Percentiles rank a stretch among this genome's conserved stretches.
Conservation (phyloP, 176 grass and related monocot genomes). For the Carex scoparia region DNA sequence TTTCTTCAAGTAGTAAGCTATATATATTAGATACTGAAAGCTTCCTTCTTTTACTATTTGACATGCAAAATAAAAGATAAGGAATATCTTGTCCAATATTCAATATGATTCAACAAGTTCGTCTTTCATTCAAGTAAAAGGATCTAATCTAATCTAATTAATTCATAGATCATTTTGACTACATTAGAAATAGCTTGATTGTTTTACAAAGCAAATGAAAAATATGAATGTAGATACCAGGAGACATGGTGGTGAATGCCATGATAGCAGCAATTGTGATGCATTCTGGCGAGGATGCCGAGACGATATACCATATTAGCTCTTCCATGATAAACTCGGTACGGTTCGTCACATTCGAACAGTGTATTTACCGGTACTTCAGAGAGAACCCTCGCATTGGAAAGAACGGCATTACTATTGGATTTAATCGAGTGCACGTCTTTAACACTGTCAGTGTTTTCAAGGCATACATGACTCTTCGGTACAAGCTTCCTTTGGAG, state of each 20-base stretch:
- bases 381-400: constrained; percentile 51
- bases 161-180: no score
- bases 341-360: constrained; percentile 38
- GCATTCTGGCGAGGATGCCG: constrained; percentile 24
- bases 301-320: constrained; percentile 40
- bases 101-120: no score
- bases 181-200: background rate
- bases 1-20: no score
- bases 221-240: constrained; percentile 54
- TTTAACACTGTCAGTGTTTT: constrained; percentile 47
- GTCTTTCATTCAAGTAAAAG: no score
- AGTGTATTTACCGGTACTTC: constrained; percentile 47
- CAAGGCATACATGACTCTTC: constrained; percentile 53
- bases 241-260: constrained; percentile 84
- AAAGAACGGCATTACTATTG: constrained; percentile 49
- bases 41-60: no score
- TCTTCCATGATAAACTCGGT: constrained; percentile 62
- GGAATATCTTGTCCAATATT: no score
- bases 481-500: constrained; percentile 63
- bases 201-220: background rate
- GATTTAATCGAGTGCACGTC: constrained; percentile 41
- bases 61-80: no score
- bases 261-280: constrained; percentile 54
- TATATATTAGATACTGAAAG: no score
- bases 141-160: no score